Conservation (phyloP, 2,329 filamentous ascomycete species). For the Curvularia hawaiiensis region DNA sequence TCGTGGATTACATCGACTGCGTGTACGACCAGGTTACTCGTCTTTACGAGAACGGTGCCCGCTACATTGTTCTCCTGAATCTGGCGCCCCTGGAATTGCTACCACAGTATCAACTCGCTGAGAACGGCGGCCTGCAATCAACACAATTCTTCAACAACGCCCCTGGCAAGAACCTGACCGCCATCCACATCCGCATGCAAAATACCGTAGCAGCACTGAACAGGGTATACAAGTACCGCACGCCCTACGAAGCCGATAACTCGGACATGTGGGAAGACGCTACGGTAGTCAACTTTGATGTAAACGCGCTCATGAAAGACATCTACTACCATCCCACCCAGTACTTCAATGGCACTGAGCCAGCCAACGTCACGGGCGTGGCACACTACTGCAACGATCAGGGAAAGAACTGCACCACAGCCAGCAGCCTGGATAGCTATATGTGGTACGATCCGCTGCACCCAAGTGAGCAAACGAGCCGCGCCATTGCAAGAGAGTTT, state of each 20-base stretch:
- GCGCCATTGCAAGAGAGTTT: conserved; percentile 63
- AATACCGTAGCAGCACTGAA: conserved; percentile 59
- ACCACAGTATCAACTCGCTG: conserved; percentile 66
- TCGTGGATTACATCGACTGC: conserved; percentile 71
- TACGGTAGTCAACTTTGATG: conserved; percentile 69
- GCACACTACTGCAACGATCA: conserved; percentile 60
- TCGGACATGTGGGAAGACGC: conserved; percentile 58
- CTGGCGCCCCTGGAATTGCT: conserved; percentile 68
- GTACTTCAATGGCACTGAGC: conserved; percentile 67
- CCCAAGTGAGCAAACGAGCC: conserved; percentile 67
- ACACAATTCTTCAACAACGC: conserved; percentile 57
- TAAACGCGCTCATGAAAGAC: conserved; percentile 66
- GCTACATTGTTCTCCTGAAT: conserved; percentile 76
- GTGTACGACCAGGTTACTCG: conserved; percentile 66
- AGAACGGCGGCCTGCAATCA: conserved; percentile 50
- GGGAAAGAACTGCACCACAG: conserved; percentile 46
- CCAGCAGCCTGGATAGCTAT: conserved; percentile 59
- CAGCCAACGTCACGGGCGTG: conserved; percentile 65
- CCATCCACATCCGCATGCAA: conserved; percentile 57
- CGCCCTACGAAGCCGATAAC: conserved; percentile 53
- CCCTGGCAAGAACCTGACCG: conserved; percentile 54
- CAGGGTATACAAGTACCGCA: conserved; percentile 57
- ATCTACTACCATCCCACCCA: conserved; percentile 64
- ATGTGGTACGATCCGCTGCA: conserved; percentile 79
- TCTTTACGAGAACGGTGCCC: conserved; percentile 69